These are phyloP conservation scores for Mycosphaerelloides madeirae DNA, from an alignment of 2,329 filamentous ascomycete species.

Conservation along the genomic window DNA sequence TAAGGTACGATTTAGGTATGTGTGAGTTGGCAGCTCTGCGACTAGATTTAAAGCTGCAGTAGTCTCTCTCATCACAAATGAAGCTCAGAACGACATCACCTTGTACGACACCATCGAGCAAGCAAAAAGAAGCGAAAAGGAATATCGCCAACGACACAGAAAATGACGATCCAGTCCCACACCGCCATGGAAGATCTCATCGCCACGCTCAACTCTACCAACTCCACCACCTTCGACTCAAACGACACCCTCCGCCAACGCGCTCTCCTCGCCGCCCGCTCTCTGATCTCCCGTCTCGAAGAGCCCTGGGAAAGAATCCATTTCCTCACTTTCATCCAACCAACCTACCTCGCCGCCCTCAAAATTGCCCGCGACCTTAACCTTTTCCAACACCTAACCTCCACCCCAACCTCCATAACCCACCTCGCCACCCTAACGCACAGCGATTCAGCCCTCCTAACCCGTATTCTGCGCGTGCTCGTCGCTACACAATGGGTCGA, in stretches of 20 bases:
- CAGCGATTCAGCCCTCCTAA: conserved; percentile 12
- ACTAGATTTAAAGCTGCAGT: no score
- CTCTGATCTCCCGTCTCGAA: conserved; percentile 12
- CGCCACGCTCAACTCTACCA: conserved; percentile 1
- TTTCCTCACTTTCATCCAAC: conserved; percentile 9
- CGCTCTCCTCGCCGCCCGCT: conserved; percentile 8
- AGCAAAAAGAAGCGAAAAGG: no score
- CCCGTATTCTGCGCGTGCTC: conserved; percentile 11
- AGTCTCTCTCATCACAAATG: no score
- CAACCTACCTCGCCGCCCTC: conserved; percentile 3
- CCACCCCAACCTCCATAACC: not conserved
- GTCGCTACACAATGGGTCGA: conserved; percentile 7
- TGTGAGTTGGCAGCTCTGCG: no score
- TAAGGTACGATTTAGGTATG: no score
- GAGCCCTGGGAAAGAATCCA: conserved; percentile 15
- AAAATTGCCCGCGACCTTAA: conserved; percentile 10
- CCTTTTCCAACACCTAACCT: conserved; percentile 7
- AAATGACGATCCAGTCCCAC: no score
- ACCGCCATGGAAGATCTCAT: no score
- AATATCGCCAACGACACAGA: no score
- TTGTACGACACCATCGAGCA: no score
- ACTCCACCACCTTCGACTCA: conserved; percentile 7
- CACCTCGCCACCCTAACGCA: conserved; percentile 6
- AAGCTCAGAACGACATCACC: no score
- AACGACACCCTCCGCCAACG: conserved; percentile 5